Evolutionary conservation across 345 rosid species (phyloP), one percentile per base, ranked within the genome.

Genomic region (Ailanthus altissimus): DNA sequence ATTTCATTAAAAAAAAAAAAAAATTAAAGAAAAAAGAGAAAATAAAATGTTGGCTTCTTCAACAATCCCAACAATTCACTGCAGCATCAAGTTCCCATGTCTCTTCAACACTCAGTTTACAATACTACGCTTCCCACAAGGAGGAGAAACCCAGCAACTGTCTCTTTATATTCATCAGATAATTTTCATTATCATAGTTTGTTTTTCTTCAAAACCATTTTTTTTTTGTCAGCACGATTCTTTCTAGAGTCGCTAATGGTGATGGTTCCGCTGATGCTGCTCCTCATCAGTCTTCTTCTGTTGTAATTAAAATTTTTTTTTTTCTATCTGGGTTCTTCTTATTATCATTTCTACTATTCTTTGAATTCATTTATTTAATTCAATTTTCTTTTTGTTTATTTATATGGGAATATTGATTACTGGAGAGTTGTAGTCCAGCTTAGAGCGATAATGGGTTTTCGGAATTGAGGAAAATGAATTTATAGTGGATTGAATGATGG

Each of bases 281-380:
- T 25, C 78, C 81, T 1, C 84, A 42, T 51, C 81, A 80, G 46
- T 78, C 89, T 7, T 60, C 83, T 70, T 61, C 87, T 70, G 76
- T 86, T 83, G 95, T 94, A 87, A n/a, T n/a, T n/a, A n/a, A n/a
- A 88, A 91, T 77, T 56, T 67, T 65, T 57, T 56, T 67, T 65
- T 57, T 56, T 67, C 57, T 9, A 40, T 28, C 32, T 40, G 70
- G 36, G 50, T 59, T 70, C 21, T 54, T 25, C 6, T 0, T 1
- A 13, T 77, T 73, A 61, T 8, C 6, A 14, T 21, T 67, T 9
- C 18, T 13, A 13, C 38, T 32, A 3, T 32, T 32, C 38, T 32
- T 32, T 32, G 1, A 1, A 3, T 32, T 32, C 38, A 32, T 32
- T 32, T 32, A 32, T 32, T 13, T 46, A 8, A 7, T 67, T 60